Evolutionary conservation across 2,329 filamentous ascomycete species (phyloP), one percentile per base, ranked within the genome.

Genomic region (Colletotrichum euphorbiae): DNA sequence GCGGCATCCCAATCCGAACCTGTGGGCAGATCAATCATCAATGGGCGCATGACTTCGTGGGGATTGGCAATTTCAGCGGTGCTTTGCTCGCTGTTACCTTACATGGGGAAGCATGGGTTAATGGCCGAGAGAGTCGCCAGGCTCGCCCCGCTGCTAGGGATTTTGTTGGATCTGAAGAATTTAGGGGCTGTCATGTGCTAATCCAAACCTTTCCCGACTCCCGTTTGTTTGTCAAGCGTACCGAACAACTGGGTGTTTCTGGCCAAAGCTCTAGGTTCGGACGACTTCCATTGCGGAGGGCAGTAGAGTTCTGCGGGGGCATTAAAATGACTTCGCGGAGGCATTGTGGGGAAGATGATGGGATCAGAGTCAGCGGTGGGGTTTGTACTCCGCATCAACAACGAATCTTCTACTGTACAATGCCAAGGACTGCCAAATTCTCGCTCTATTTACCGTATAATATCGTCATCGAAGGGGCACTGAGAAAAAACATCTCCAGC

Each of bases 51-150:
- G 65, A 68, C 36, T 28, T 38, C 52, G 46, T 68, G 65, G 65
- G 65, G 62, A 54, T 48, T 45, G 40, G 61, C 50, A 65, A 65
- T 68, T 60, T 65, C 54, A 7, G 40, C 65, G 65, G 61, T 19
- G 38, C 61, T 65, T 68, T 68, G 65, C 54, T 68, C 65, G 65
- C 61, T 68, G 60, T 65, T 65, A 68, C 40, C 54, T n/a, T 15
- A 21, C 54, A 45, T 48, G 64, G 64, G 38, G 33, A 31, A 28
- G 51, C 65, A 64, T 45, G 65, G 60, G 57, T 68, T 45, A 58
- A 59, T 42, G 52, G 61, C 65, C 65, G 60, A 65, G 48, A 68
- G 46, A 63, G 45, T 48, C 52, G 54, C 65, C 65, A 68, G 51
- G 17, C 19, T 33, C 33, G 54, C 54, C 65, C 52, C 65, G 52